Base-by-base conservation (phyloP, 208 protist genomes). In the Leishmania lainsoni region DNA sequence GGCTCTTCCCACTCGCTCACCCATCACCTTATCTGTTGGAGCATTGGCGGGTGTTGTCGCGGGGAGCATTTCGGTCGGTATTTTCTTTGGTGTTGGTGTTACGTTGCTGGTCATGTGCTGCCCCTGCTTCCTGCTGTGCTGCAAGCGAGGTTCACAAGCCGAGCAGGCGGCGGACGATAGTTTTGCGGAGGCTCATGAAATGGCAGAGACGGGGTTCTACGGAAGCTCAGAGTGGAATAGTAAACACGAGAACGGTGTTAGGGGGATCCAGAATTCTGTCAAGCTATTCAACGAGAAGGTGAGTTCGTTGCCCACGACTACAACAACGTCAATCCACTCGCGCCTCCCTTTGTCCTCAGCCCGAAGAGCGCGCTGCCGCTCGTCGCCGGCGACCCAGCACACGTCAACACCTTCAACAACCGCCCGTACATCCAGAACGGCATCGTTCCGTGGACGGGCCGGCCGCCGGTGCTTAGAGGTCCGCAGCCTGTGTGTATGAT, bases 361-460 rank as follows among this genome's bases (percentile, higher is more conserved):
- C 14, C 52, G 69, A 42, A 56, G 75, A 66, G 66, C 26, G 42
- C 68, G 32, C 32, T 4, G 3, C 76, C 76, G 61, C 45, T n/a
- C 14, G 56, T 78, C n/a, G 29, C n/a, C 1, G 75, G 70, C 12
- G 83, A 77, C 35, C 65, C 78, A 48, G 32, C 5, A 5, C 66
- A 86, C 59, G 29, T 77, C 49, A 83, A 80, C 32, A 65, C 26
- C 32, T 61, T 52, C 52, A 78, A 58, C 59, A 80, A 86, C 42
- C 59, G 48, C 9, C 83, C 79, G 12, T 78, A 75, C 73, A 58
- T 70, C 58, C 35, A 70, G 69, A 61, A 80, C 61, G 78, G 83
- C 35, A 75, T 86, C 29, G 83, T 86, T 20, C 83, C 79, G 79
- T 86, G 79, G 83, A 83, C 83, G 26, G 78, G 83, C 6, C 79